Base-by-base conservation (phyloP, 352 stramenopile genomes). In the Phytophthora cryptogea region DNA sequence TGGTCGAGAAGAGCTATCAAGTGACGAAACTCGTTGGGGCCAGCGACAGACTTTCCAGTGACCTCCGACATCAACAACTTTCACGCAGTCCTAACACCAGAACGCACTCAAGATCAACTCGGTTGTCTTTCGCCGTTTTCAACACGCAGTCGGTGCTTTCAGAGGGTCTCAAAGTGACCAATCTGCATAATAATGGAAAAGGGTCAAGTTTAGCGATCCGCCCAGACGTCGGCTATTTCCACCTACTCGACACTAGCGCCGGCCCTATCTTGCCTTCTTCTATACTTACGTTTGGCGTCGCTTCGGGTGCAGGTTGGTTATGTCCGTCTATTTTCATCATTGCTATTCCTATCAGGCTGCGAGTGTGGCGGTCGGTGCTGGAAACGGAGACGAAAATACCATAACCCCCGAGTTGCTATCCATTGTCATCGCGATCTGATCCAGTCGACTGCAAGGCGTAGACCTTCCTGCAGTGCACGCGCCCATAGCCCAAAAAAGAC, bases 401-500 rank as follows among this genome's bases (percentile, higher is more conserved):
- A 73, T 66, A 69, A 70, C 60, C 46, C 50, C 47, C 63, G 40
- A 23, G 20, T 23, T 23, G 20, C 20, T 23, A 23, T 14, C 42
- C 33, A 27, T 42, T 63, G 52, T 39, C 31, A 42, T 42, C 26
- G 33, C 32, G 32, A 52, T 66, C 64, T 58, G 59, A 65, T 55
- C 13, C 20, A 23, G 20, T 52, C 56, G 10, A n/a, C 46, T 51
- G 40, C n/a, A n/a, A n/a, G n/a, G n/a, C n/a, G 36, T 30, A 68
- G 57, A 56, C 49, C 54, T 53, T 16, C 27, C 39, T 27, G 3
- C 9, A 23, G 36, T 36, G 48, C 54, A 72, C 49, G 36, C 49
- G 54, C 54, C 40, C 66, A 74, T 65, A 70, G 55, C 61, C 46
- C 41, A 66, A 73, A 72, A 72, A 74, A 63, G 61, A 50, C 48